Conservation (phyloP, 2,329 filamentous ascomycete species). For the Biscogniauxia marginata region DNA sequence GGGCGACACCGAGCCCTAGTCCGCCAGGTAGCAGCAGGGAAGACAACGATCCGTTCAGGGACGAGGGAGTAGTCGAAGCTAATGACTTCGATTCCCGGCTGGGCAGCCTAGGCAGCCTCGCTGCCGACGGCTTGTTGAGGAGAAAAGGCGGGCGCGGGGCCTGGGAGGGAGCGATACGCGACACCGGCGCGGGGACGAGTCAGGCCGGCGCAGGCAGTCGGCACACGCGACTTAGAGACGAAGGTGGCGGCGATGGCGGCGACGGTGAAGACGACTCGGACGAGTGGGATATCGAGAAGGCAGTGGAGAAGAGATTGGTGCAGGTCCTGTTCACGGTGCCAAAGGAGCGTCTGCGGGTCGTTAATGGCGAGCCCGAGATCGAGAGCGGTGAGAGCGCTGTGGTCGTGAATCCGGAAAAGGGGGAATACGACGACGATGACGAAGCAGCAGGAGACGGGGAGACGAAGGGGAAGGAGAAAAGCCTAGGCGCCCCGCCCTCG, state of each 20-base stretch:
- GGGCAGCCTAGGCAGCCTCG: conserved; percentile 45
- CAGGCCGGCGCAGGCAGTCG: conserved; percentile 27
- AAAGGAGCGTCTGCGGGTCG: conserved; percentile 80
- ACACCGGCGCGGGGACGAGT: conserved; percentile 30
- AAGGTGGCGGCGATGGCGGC: conserved; percentile 58
- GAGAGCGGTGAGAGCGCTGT: conserved; percentile 43
- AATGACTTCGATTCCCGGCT: conserved; percentile 45
- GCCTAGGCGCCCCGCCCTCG: conserved; percentile 4
- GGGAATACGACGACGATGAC: conserved; percentile 5
- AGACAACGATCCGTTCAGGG: conserved; percentile 30
- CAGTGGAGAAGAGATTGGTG: conserved; percentile 68
- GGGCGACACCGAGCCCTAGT: conserved; percentile 36
- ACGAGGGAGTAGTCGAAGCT: conserved; percentile 34
- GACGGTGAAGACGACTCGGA: conserved; percentile 62
- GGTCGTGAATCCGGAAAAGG: conserved; percentile 40
- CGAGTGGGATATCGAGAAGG: conserved; percentile 76
- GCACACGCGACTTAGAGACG: conserved; percentile 24
- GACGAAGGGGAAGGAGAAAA: conserved; percentile 6
- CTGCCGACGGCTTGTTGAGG: conserved; percentile 44
- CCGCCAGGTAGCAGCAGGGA: conserved; percentile 22
- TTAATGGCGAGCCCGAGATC: conserved; percentile 68
- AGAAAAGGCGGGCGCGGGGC: conserved; percentile 55
- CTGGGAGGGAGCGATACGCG: conserved; percentile 44
- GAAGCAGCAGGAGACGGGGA: neutral
- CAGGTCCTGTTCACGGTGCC: conserved; percentile 94